Evolutionary conservation across 176 grass and related monocot genomes (phyloP), one percentile per base, ranked within the genome.

Genomic region (Metroxylon sagu): DNA sequence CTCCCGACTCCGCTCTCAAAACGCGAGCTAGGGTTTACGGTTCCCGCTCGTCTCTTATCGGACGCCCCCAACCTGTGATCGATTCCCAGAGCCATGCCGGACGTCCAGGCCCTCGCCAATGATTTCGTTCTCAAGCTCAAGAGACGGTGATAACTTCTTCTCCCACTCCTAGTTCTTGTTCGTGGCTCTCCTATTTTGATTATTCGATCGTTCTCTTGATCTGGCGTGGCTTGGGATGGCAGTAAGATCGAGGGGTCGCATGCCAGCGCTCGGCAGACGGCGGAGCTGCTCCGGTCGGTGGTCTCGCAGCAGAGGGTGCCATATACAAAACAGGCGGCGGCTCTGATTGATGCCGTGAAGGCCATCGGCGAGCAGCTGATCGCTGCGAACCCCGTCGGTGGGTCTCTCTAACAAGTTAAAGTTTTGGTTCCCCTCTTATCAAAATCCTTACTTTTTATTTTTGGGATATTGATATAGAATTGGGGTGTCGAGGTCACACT

Each of bases 181-280:
- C 31, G 39, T 48, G 26, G 26, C 10, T 15, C 15, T 10, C 16
- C 50, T 70, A 16, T 64, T 29, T 51, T 6, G 15, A 3, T 63
- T 48, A 27, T 19, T 54, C n/a, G n/a, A n/a, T n/a, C n/a, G n/a
- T n/a, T n/a, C n/a, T n/a, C n/a, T n/a, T 17, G 4, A 49, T 18
- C 18, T 48, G 29, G 19, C 53, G 49, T 69, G 57, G 35, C 26
- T 51, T 14, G 18, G 19, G 48, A 50, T 16, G n/a, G 19, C 64
- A 92, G 93, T 17, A 92, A 80, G 66, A 83, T 98, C 66, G 93
- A 98, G 61, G 93, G 93, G 10, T 92, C 93, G 14, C 87, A 85
- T 16, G 84, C 93, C 25, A 80, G 75, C 28, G 93, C 93, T 7
- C 79, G 79, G 75, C 93, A 83, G 61, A 92, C 87, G 16, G 84